phyloP scores from a whole-genome alignment of 1,139 yeast genomes.

The Taphrina confusa region DNA sequence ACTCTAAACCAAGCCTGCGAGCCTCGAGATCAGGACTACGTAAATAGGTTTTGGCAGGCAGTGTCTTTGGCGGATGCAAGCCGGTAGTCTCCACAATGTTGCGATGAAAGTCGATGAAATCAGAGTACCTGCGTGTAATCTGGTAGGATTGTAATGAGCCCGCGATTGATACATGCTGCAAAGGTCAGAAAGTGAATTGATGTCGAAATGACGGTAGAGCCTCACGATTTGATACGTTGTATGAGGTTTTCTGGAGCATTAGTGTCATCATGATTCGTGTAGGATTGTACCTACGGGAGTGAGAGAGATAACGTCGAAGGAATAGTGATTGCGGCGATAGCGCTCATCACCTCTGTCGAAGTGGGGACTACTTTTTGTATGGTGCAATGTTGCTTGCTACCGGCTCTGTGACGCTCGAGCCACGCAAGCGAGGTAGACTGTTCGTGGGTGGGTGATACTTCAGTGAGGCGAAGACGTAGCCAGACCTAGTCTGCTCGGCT shows the following conservation, averaged over 20 bases:
- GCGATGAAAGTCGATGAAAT: slow-evolving; percentile 51
- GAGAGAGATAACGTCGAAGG: slow-evolving; percentile 18
- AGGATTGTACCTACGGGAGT: slow-evolving; percentile 1
- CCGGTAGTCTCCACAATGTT: slow-evolving; percentile 48
- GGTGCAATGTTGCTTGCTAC: too few species aligned
- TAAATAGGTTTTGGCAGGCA: slow-evolving; percentile 49
- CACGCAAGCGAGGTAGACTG: too few species aligned
- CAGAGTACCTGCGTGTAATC: slow-evolving; percentile 51
- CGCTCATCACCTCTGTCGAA: not conserved
- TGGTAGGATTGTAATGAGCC: slow-evolving; percentile 42
- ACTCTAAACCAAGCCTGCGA: slow-evolving; percentile 54
- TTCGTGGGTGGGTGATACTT: too few species aligned
- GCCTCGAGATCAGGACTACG: slow-evolving; percentile 47
- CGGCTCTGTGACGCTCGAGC: too few species aligned
- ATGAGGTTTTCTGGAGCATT: slow-evolving; percentile 18
- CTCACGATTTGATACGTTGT: slow-evolving; percentile 26
- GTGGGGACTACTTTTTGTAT: too few species aligned
- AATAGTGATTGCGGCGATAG: slow-evolving; percentile 10
- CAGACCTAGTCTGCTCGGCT: too few species aligned
- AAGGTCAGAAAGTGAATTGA: not conserved
- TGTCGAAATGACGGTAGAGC: not conserved
- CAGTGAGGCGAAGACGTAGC: too few species aligned
- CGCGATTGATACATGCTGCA: slow-evolving; percentile 40
- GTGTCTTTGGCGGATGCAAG: slow-evolving; percentile 49
- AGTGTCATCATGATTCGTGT: not conserved